These are phyloP conservation scores for Pseudopediastrum boryanum DNA, from an alignment of 139 green algal genomes.

Conservation along the genomic window DNA sequence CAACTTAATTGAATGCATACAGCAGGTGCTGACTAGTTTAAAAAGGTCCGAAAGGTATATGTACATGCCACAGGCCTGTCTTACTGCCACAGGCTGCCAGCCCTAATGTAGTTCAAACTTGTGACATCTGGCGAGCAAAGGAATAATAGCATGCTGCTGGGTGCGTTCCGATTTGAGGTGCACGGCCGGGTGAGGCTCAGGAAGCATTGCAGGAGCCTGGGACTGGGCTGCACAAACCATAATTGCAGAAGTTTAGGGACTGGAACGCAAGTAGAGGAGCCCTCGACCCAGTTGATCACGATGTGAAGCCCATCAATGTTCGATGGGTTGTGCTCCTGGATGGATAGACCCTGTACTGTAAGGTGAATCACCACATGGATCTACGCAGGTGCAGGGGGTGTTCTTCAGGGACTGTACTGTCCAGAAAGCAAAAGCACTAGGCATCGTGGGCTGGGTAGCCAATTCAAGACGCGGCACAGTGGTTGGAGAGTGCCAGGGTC, in stretches of 20 bases:
- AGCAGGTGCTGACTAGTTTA: background rate
- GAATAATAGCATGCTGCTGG: no score
- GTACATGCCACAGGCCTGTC: background rate
- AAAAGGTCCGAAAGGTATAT: background rate
- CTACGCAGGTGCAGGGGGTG: slow-evolving; percentile 27
- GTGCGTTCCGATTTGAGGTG: slow-evolving; percentile 24
- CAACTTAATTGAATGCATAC: background rate
- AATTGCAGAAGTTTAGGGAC: no score
- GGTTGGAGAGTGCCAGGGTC: slow-evolving; percentile 24
- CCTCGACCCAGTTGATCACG: background rate
- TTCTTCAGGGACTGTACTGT: slow-evolving; percentile 30
- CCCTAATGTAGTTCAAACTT: no score
- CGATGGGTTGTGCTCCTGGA: background rate
- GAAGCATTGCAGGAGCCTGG: background rate
- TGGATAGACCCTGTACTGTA: background rate
- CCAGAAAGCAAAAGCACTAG: slow-evolving; percentile 8
- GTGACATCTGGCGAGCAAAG: no score
- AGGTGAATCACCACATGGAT: background rate
- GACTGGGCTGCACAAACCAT: background rate
- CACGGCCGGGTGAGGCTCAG: background rate
- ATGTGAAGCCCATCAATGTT: background rate
- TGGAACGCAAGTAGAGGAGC: background rate
- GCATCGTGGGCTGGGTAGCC: slow-evolving; percentile 25
- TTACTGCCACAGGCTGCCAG: background rate
- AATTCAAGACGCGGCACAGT: slow-evolving; percentile 17